Conservation (phyloP, 257 asterid species). For the Fraxinus americana region DNA sequence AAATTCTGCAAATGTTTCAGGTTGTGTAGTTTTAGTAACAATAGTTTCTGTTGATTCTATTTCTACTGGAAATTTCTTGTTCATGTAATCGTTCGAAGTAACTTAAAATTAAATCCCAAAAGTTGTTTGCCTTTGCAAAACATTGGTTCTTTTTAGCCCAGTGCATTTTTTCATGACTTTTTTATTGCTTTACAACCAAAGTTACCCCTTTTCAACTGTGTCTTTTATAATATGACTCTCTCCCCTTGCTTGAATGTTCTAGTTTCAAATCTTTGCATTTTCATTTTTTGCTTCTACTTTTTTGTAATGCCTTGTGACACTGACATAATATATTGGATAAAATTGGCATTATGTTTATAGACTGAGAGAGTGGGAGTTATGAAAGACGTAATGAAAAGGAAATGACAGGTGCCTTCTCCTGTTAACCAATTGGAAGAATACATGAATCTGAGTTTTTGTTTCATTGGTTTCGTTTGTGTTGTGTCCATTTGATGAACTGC, state of each 20-base stretch:
- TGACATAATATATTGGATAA: background rate
- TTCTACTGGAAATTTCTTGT: too few species aligned
- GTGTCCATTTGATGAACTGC: background rate
- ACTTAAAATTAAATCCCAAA: background rate
- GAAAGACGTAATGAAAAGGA: background rate
- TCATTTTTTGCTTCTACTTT: background rate
- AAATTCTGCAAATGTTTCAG: too few species aligned
- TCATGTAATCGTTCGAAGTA: too few species aligned
- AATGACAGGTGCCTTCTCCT: background rate
- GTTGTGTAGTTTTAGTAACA: too few species aligned
- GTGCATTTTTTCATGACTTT: background rate
- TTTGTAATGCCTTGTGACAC: background rate
- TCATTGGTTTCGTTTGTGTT: background rate
- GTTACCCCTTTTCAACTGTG: background rate
- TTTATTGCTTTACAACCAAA: background rate
- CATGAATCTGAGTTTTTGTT: background rate
- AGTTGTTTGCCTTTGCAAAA: background rate
- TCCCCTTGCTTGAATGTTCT: background rate
- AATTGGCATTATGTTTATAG: too few species aligned
- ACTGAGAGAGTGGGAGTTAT: background rate
- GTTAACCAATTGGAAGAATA: background rate
- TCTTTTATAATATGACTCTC: background rate
- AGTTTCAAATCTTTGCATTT: background rate
- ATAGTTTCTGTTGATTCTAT: too few species aligned
- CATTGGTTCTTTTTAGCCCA: background rate